Base-by-base conservation (phyloP, 2,329 filamentous ascomycete species). In the Dryadomyces quercus-mongolicae region DNA sequence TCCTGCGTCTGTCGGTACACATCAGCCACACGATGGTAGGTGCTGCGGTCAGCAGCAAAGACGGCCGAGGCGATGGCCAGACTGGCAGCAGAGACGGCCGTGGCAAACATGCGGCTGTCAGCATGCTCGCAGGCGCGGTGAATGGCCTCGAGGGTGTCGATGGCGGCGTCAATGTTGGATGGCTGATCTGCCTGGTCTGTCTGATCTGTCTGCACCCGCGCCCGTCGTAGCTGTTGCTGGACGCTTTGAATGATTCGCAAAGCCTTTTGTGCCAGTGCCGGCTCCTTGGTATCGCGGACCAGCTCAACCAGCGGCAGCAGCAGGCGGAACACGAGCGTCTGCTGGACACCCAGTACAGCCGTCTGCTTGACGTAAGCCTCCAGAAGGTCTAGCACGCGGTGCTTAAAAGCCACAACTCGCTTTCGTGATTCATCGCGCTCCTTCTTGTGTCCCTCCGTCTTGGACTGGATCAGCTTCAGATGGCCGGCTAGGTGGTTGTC, bases 361-460 rank as follows among this genome's bases (percentile, higher is more conserved):
- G 45, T 9, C 31, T 86, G 85, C 67, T 87, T 90, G 59, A 93
- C 76, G 67, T 89, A 97, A 59, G 93, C 86, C 57, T 86, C 81
- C 12, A 97, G 75, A 1, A 97, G 78, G 64, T 97, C 93, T 5
- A 97, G 78, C 6, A 96, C 85, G 45, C 91, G 86, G 68, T 88
- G 88, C 74, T 98, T 98, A 77, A 98, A 95, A 69, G 92, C 91
- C 63, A 95, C 74, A 64, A 97, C 88, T 20, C 83, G 89, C 61
- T 92, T 86, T 65, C 88, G 93, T 54, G 92, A 91, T 57, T 92
- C 86, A 65, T 88, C 88, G 62, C 86, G 86, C 64, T 93, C 84
- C 68, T 91, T 87, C 71, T 91, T 93, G 64, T 86, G 85, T 66
- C 77, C 84, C 1, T 74, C 71, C 16, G 73, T 73, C 66, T 88